Evolutionary conservation across 805 yeast genomes (phyloP), one percentile per base, ranked within the genome.

Genomic region (Kuraishia floccosa): DNA sequence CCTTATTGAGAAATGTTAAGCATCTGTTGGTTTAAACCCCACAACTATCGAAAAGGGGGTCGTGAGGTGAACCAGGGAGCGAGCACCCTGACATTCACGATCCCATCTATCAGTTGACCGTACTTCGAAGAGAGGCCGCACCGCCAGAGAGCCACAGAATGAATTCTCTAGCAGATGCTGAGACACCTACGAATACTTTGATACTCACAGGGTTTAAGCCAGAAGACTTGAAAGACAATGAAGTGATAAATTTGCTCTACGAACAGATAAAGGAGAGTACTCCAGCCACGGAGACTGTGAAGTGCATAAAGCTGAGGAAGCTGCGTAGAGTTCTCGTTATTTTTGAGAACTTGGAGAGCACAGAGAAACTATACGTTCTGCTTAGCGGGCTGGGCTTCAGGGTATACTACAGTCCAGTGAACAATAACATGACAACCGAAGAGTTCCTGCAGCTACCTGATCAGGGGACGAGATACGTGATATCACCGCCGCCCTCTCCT

Each of bases 401-500:
- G 3, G 20, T 30, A 6, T 24, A 24, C 11, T 14, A 15, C 15
- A 24, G 21, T n/a, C n/a, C 34, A 12, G 12, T 4, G 14, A 18
- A 8, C 27, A 17, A 10, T 10, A 23, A 10, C 8, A 8, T 5
- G n/a, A 12, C 20, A 15, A 17, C 16, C 28, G 18, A 22, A 19
- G 17, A 18, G 12, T 23, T 5, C 15, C 14, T 14, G 37, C 27
- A 15, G 18, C 24, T 15, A 10, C 26, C 29, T 11, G 30, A 19
- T n/a, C 30, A 28, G 3, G 24, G 23, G 4, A 35, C 28, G 2
- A 38, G 32, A 20, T 34, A 47, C 14, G 36, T 12, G 16, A 17
- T 15, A 11, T 53, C 59, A 0, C 59, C 59, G 5, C 59, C 59
- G 6, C 47, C 56, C 1, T 53, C 59, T 1, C 59, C 59, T n/a